Conservation (phyloP, 164 flowering plant species). For the Santalum album region DNA sequence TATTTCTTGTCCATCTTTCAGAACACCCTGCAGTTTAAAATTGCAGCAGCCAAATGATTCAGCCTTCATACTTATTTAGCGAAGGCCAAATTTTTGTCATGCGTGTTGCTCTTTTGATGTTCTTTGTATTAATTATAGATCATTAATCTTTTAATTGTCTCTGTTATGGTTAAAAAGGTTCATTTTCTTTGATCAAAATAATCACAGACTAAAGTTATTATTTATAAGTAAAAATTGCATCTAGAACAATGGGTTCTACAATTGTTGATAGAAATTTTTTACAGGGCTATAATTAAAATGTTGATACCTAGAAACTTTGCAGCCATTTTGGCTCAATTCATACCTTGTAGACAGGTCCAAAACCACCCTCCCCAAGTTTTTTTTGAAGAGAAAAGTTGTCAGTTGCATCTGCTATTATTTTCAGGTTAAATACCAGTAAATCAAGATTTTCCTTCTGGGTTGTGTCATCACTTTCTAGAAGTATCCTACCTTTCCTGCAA, state of each 20-base stretch:
- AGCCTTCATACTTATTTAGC: too few species aligned
- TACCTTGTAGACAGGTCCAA: slow-evolving; percentile 1
- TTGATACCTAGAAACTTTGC: neutral
- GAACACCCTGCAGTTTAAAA: slow-evolving; percentile 4
- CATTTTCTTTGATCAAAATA: too few species aligned
- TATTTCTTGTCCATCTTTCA: slow-evolving; percentile 12
- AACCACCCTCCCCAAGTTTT: neutral
- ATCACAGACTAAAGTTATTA: too few species aligned
- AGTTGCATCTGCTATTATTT: neutral
- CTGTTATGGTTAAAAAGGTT: too few species aligned
- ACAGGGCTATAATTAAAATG: neutral
- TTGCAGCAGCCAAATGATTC: too few species aligned
- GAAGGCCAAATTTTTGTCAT: too few species aligned
- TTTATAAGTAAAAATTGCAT: too few species aligned
- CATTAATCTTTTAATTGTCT: too few species aligned
- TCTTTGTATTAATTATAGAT: too few species aligned
- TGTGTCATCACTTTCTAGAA: neutral
- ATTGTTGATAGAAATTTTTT: too few species aligned
- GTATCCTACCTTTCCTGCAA: neutral
- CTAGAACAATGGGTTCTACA: too few species aligned
- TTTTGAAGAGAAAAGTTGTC: neutral
- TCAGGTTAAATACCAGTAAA: neutral
- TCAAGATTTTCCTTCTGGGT: neutral
- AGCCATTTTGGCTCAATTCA: neutral
- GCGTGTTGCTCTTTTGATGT: too few species aligned